Conservation (phyloP, 257 asterid species). For the Scutellaria barbata region DNA sequence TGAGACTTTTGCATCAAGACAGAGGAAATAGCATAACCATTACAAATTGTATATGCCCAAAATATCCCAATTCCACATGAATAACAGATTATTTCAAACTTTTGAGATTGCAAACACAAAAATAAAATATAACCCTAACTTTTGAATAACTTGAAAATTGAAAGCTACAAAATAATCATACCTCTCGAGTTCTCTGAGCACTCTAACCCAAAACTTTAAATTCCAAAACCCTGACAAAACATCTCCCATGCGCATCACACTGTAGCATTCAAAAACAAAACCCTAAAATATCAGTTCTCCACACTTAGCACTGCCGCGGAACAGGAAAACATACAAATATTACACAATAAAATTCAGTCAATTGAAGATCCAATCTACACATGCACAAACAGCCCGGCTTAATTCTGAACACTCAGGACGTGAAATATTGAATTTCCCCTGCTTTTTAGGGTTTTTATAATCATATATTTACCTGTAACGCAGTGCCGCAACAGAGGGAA, state of each 20-base stretch:
- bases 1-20: neutral
- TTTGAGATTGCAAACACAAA: slow-evolving; percentile 10
- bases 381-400: slow-evolving; percentile 45
- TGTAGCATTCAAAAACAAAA: slow-evolving; percentile 54
- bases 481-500: slow-evolving; percentile 33
- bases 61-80: slow-evolving; percentile 16
- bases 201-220: slow-evolving; percentile 42
- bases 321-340: slow-evolving; percentile 23
- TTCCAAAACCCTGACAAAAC: slow-evolving; percentile 58
- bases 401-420: slow-evolving; percentile 33
- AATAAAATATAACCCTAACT: slow-evolving; percentile 20
- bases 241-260: slow-evolving; percentile 75
- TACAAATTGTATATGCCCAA: neutral
- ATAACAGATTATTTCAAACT: neutral
- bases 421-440: slow-evolving; percentile 31
- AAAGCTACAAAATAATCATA: slow-evolving; percentile 33
- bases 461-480: slow-evolving; percentile 47
- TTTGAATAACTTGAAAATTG: slow-evolving; percentile 5
- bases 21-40: slow-evolving; percentile 6
- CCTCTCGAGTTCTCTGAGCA: slow-evolving; percentile 47
- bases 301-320: slow-evolving; percentile 37
- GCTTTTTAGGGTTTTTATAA: slow-evolving; percentile 26
- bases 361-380: slow-evolving; percentile 54
- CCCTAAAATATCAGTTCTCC: slow-evolving; percentile 33
- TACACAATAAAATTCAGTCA: slow-evolving; percentile 29